Percentiles rank a stretch among this genome's conserved stretches.
phyloP scores from a whole-genome alignment of 306 rosid genomes.

The Cucurbita argyrosperma region DNA sequence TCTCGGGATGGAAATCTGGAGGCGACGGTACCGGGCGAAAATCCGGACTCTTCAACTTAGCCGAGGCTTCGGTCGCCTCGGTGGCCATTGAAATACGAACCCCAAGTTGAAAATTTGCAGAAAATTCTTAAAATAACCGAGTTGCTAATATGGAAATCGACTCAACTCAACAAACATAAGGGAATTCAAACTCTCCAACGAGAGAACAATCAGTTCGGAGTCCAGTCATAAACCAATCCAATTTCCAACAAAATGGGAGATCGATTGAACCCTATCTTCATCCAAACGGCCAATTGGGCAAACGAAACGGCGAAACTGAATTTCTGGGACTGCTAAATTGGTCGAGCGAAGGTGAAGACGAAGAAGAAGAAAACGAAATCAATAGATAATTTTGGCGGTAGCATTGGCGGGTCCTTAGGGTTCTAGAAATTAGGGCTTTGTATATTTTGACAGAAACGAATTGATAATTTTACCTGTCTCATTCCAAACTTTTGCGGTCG shows the following conservation, averaged over 20 bases:
- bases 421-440: not conserved
- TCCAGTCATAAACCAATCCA: not conserved
- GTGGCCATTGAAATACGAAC: constrained; percentile 6
- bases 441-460: not conserved
- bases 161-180: not conserved
- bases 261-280: not conserved
- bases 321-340: not conserved
- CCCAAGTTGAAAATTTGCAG: not conserved
- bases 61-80: constrained; percentile 28
- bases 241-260: not conserved
- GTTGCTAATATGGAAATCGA: not conserved
- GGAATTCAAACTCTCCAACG: not conserved
- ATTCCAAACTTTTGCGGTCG: not conserved
- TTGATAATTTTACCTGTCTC: not conserved
- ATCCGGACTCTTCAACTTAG: constrained; percentile 13
- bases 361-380: not conserved
- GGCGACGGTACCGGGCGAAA: constrained; percentile 18
- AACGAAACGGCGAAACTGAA: not conserved
- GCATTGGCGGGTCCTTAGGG: not conserved
- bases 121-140: not conserved
- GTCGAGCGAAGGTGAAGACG: not conserved
- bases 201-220: not conserved
- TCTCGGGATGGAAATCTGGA: constrained; percentile 44
- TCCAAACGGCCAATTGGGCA: not conserved
- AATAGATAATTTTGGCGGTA: not conserved